Percentiles rank a stretch among this genome's conserved stretches.
phyloP scores from a whole-genome alignment of 2,329 filamentous ascomycete species.

The Curvularia eragrostidis region DNA sequence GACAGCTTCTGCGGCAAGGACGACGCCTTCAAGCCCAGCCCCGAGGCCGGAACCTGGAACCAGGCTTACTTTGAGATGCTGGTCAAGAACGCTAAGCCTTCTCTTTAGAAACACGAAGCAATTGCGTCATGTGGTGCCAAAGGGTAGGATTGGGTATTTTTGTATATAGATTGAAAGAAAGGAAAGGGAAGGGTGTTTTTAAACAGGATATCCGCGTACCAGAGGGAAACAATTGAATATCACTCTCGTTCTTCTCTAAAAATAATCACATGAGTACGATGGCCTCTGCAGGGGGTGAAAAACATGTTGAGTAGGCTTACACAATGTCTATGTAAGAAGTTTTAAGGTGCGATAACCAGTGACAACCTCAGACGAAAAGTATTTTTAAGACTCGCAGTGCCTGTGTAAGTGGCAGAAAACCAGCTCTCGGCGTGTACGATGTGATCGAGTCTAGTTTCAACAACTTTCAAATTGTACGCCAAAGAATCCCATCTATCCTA shows the following conservation, averaged over 20 bases:
- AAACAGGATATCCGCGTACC: neutral
- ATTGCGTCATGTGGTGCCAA: no score
- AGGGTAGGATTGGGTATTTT: no score
- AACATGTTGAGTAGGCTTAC: no score
- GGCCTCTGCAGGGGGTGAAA: no score
- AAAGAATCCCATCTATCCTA: neutral
- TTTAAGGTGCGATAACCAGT: no score
- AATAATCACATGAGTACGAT: no score
- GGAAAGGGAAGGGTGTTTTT: no score
- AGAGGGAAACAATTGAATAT: neutral
- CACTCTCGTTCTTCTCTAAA: neutral
- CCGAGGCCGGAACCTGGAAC: slow-evolving; percentile 74
- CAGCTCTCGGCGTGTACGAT: no score
- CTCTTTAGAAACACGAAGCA: no score
- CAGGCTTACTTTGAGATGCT: slow-evolving; percentile 54
- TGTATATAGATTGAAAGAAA: neutral
- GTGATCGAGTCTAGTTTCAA: neutral
- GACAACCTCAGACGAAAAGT: neutral
- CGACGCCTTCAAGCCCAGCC: slow-evolving; percentile 67
- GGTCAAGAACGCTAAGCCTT: slow-evolving; percentile 49
- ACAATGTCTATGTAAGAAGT: no score
- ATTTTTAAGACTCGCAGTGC: neutral
- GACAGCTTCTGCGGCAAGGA: slow-evolving; percentile 63
- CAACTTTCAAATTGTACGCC: neutral
- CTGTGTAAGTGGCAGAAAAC: neutral